phyloP scores from a whole-genome alignment of 495 filamentous ascomycete genomes.

The Bryoglossum gracile region DNA sequence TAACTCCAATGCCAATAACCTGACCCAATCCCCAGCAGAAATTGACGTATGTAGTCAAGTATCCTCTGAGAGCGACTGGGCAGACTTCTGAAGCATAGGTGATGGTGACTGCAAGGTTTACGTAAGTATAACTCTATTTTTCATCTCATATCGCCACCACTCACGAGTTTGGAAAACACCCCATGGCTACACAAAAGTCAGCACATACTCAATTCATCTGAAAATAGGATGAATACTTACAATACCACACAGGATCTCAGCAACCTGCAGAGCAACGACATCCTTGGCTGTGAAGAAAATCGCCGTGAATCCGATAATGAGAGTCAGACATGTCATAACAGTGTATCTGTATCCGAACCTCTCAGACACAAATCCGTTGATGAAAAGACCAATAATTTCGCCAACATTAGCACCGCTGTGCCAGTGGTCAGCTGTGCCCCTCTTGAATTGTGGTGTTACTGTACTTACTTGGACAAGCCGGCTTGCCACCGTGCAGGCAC shows the following conservation, averaged over 20 bases:
- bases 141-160: constrained; percentile 27
- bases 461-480: constrained; percentile 67
- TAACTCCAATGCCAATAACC: constrained; percentile 66
- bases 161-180: constrained; percentile 71
- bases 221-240: constrained; percentile 6
- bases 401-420: constrained; percentile 55
- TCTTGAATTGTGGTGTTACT: no score
- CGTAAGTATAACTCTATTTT: background rate
- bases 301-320: constrained; percentile 61
- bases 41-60: constrained; percentile 75
- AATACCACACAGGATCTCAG: constrained; percentile 70
- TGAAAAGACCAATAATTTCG: constrained; percentile 67
- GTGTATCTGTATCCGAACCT: constrained; percentile 66
- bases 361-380: constrained; percentile 72
- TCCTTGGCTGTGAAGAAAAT: constrained; percentile 74
- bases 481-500: constrained; percentile 70
- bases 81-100: constrained; percentile 78
- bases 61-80: constrained; percentile 63
- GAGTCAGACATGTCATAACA: constrained; percentile 57
- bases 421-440: no score
- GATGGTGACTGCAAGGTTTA: constrained; percentile 41
- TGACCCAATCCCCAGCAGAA: constrained; percentile 81
- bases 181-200: constrained; percentile 41
- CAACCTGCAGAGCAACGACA: constrained; percentile 59
- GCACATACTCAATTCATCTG: background rate